A percentile compares a stretch with the other conserved stretches of the same genome.
Conservation (phyloP, 179 eudicot species). For the Vitellaria paradoxa region DNA sequence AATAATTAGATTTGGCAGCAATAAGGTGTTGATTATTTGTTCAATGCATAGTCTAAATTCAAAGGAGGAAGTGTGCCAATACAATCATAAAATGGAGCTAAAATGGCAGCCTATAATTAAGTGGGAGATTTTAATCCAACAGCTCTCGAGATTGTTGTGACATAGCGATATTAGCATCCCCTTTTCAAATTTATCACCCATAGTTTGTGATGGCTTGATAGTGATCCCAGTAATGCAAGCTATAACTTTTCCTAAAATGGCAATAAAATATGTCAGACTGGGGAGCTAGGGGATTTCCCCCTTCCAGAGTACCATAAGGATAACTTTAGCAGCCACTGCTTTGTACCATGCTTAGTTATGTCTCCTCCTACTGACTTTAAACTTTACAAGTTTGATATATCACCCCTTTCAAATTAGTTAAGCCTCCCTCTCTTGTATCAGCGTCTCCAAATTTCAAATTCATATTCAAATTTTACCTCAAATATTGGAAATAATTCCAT, state of each 20-base stretch:
- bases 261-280: background rate
- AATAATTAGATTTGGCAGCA: background rate
- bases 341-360: background rate
- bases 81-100: background rate
- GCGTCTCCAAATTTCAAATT: background rate
- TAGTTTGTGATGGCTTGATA: background rate
- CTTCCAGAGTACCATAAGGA: background rate
- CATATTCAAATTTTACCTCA: background rate
- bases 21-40: background rate
- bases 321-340: no score
- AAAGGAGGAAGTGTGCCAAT: no score
- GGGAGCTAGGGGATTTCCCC: background rate
- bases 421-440: background rate
- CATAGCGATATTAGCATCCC: no score
- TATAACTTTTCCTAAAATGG: background rate
- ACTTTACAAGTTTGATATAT: background rate
- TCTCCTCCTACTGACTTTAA: background rate
- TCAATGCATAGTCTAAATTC: background rate
- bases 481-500: background rate
- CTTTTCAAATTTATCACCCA: background rate
- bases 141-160: no score
- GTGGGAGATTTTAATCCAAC: no score
- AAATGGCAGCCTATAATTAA: background rate
- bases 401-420: background rate
- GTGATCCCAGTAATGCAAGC: background rate